Percentiles rank a stretch among this genome's conserved stretches.
phyloP scores from a whole-genome alignment of 306 rosid genomes.

The cucumber (Cucumis sativus) region DNA sequence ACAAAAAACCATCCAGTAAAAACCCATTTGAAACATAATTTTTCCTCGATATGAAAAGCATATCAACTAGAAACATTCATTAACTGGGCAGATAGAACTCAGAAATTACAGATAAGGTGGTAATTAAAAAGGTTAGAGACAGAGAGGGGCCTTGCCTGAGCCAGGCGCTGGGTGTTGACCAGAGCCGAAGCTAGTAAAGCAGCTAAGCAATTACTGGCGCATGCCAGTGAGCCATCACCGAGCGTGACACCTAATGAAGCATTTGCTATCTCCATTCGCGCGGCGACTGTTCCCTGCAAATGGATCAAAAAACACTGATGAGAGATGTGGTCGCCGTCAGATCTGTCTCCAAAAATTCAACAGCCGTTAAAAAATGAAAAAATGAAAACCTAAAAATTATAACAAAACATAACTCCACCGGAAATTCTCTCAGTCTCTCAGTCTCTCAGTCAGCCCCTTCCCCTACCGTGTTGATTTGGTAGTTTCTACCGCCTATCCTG shows the following conservation, averaged over 20 bases:
- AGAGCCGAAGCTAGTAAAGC: constrained; percentile 53
- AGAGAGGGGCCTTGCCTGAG: constrained; percentile 29
- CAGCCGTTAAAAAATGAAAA: neutral
- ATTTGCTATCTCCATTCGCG: constrained; percentile 47
- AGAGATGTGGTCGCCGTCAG: constrained; percentile 24
- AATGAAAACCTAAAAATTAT: neutral
- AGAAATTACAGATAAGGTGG: neutral
- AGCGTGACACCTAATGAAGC: constrained; percentile 33
- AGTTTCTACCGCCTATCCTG: neutral
- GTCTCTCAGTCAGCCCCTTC: neutral
- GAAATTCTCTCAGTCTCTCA: neutral
- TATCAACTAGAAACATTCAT: neutral
- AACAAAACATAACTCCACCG: neutral
- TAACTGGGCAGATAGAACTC: neutral
- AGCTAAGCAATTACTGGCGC: constrained; percentile 42
- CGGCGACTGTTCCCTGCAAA: constrained; percentile 15
- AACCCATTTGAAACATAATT: neutral
- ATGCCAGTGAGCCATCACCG: constrained; percentile 31
- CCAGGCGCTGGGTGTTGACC: constrained; percentile 42
- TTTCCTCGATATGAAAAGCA: neutral
- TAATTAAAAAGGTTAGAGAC: neutral
- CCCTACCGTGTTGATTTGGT: neutral
- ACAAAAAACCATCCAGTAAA: neutral
- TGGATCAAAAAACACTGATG: neutral
- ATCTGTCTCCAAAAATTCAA: constrained; percentile 25